Percentiles rank a stretch among this genome's conserved stretches.
Conservation (phyloP, 176 grass and related monocot genomes). For the Eragrostis curvula region DNA sequence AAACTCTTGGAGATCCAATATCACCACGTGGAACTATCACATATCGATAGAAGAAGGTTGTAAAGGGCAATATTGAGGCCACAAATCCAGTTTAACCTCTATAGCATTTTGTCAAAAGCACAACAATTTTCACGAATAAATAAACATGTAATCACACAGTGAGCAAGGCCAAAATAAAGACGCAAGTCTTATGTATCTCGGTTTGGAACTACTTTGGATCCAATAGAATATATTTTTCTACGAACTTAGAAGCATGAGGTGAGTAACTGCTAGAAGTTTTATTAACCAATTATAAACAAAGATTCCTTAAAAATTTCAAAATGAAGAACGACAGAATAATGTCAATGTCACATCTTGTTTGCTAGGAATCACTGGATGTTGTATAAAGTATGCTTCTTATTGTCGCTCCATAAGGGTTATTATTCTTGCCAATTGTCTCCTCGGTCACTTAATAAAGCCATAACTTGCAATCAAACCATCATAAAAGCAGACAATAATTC, state of each 20-base stretch:
- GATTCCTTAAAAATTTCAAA: background rate
- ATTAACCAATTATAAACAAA: conserved; percentile 1
- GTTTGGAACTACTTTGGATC: conserved; percentile 10
- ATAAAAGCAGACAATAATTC: background rate
- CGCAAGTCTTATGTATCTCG: background rate
- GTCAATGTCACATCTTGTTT: conserved; percentile 4
- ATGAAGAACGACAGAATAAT: background rate
- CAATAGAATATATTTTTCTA: background rate
- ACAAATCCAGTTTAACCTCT: conserved; percentile 21
- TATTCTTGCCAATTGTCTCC: background rate
- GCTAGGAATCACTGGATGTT: background rate
- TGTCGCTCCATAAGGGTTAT: background rate
- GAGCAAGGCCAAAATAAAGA: background rate
- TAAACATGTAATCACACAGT: background rate
- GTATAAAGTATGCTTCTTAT: background rate
- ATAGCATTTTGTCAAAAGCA: background rate
- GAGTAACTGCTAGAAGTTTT: background rate
- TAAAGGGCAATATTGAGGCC: background rate
- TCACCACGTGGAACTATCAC: background rate
- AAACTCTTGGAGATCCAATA: conserved; percentile 8
- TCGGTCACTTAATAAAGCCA: conserved; percentile 8
- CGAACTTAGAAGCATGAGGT: conserved; percentile 9
- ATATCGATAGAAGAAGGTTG: background rate
- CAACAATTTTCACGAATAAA: background rate
- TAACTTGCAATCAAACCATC: conserved; percentile 25